Evolutionary conservation across 2,329 filamentous ascomycete species (phyloP), one percentile per base, ranked within the genome.

Genomic region (Laburnicola sp.): DNA sequence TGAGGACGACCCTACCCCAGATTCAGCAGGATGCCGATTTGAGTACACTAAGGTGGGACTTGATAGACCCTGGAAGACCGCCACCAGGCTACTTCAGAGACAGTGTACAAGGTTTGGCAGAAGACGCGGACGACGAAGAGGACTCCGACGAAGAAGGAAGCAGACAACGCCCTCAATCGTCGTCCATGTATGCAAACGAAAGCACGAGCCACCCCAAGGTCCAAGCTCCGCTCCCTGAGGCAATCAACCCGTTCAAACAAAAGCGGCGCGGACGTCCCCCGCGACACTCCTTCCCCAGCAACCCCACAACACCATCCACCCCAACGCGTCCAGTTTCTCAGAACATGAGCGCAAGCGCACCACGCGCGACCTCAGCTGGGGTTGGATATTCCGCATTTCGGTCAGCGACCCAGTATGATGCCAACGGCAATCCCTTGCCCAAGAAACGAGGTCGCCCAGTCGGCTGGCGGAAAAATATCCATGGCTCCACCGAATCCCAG

Each of bases 41-140:
- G 9, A 76, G 74, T 28, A 86, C 82, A 0, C 78, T 87, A 42
- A 75, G 78, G 48, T 86, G 84, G 84, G 81, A 85, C 62, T 55
- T 84, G 2, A 77, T 86, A 22, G 84, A 86, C 62, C 81, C 82
- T 22, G 80, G 78, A 32, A 74, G 74, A 6, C 79, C 79, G 16
- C 71, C 73, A 2, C 62, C 59, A 45, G 69, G 65, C 2, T 71
- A 70, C 38, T 68, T 66, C 48, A 64, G 64, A 43, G 57, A 62
- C 31, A 41, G 55, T n/a, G 50, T 60, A 2, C 61, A 64, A 32
- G 59, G 51, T 30, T 43, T 66, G 25, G 60, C 56, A 21, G 67
- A 71, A 26, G 70, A 72, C 45, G 66, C 65, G 6, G 69, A 72
- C 44, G 69, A 70, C 38, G 69, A 70, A 22, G 65, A 66, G 3